Evolutionary conservation across 495 filamentous ascomycete genomes (phyloP).

Genomic region (Penicillium goetzii): DNA sequence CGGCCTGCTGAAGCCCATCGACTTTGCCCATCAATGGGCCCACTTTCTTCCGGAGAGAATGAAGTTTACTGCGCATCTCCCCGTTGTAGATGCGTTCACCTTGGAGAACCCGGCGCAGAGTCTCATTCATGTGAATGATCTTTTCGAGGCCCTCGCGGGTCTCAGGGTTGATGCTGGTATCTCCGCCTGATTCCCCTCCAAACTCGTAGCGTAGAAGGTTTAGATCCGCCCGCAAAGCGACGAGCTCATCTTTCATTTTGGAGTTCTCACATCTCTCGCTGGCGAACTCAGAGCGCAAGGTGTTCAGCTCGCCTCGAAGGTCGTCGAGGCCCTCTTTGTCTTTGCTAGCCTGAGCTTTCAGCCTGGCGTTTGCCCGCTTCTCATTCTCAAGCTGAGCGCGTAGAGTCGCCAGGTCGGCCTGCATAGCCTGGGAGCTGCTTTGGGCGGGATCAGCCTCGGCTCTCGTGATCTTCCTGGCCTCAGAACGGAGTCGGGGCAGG

Average conservation of each 20-base stretch:
- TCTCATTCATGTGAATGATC: not conserved
- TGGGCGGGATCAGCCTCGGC: too few relatives aligned
- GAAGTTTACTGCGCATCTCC: not conserved
- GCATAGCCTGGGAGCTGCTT: not conserved
- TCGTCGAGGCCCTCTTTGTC: not conserved
- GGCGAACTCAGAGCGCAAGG: not conserved
- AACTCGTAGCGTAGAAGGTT: not conserved
- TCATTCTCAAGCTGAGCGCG: not conserved
- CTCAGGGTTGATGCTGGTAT: not conserved
- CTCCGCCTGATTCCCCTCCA: not conserved
- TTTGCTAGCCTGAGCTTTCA: not conserved
- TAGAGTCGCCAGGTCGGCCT: not conserved
- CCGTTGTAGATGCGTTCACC: not conserved
- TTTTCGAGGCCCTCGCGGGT: not conserved
- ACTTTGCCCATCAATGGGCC: slow-evolving; percentile 3
- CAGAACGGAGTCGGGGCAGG: not conserved
- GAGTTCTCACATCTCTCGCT: not conserved
- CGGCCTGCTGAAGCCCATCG: not conserved
- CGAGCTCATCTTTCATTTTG: not conserved
- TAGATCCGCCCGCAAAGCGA: not conserved
- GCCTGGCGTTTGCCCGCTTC: not conserved
- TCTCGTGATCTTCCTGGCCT: not conserved
- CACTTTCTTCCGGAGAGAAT: not conserved
- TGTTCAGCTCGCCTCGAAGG: not conserved
- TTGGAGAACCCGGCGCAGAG: not conserved